These are phyloP conservation scores for Sugiyamaella xylanicola DNA, from an alignment of 1,139 yeast species.

Conservation along the genomic window DNA sequence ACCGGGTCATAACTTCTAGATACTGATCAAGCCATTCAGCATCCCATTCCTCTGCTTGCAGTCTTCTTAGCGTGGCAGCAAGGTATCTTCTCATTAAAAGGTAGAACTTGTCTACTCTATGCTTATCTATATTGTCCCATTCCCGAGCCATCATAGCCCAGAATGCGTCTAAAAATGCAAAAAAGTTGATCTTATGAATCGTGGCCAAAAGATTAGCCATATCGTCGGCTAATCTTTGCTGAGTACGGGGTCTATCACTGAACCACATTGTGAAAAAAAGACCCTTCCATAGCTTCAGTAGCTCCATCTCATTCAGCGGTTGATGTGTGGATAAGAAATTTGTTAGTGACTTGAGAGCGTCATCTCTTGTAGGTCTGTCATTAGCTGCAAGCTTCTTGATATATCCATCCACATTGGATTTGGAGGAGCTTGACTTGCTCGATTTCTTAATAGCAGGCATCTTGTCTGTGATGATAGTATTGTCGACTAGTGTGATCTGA, in stretches of 20 bases:
- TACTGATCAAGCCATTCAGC: conserved; percentile 51
- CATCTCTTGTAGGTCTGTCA: conserved; percentile 71
- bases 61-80: conserved; percentile 62
- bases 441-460: conserved; percentile 16
- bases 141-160: conserved; percentile 80
- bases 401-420: conserved; percentile 20
- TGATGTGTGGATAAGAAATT: conserved; percentile 54
- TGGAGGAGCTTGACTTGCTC: conserved; percentile 46
- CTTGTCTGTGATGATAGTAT: conserved; percentile 28
- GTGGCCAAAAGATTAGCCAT: conserved; percentile 59
- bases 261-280: conserved; percentile 92
- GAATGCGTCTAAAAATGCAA: conserved; percentile 68
- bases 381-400: conserved; percentile 85
- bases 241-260: conserved; percentile 90
- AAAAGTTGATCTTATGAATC: conserved; percentile 49
- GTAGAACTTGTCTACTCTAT: conserved; percentile 85
- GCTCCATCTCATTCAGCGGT: conserved; percentile 54
- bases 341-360: conserved; percentile 69
- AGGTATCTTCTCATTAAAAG: conserved; percentile 77
- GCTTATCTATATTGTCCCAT: conserved; percentile 75
- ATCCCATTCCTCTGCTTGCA: conserved; percentile 62
- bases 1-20: conserved; percentile 44
- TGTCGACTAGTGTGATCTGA: neutral
- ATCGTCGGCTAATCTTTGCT: conserved; percentile 76
- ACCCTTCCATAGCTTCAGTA: conserved; percentile 91